Percentiles rank a stretch among this genome's conserved stretches.
phyloP scores from a whole-genome alignment of 2,329 filamentous ascomycete species.

The Diplodia mutila region DNA sequence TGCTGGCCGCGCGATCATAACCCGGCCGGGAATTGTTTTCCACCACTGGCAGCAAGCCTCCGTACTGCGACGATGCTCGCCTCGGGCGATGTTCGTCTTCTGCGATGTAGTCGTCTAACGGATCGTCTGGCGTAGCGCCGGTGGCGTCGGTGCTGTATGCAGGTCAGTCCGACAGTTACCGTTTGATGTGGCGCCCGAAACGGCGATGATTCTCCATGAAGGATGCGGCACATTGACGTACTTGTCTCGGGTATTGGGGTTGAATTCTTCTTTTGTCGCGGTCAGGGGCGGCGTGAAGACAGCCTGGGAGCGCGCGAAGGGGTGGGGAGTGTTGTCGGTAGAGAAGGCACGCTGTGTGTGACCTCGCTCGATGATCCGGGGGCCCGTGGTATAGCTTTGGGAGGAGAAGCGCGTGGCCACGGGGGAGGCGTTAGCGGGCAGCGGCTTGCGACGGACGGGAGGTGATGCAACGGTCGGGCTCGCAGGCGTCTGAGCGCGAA shows the following conservation, averaged over 20 bases:
- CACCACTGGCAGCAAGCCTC: constrained; percentile 28
- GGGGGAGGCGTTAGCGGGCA: constrained; percentile 56
- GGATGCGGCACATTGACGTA: constrained; percentile 31
- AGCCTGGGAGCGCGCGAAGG: constrained; percentile 34
- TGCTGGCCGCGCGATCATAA: constrained; percentile 44
- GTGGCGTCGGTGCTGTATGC: constrained; percentile 30
- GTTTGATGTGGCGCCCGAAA: constrained; percentile 10
- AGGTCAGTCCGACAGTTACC: constrained; percentile 5
- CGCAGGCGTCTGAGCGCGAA: constrained; percentile 47
- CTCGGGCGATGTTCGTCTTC: constrained; percentile 28
- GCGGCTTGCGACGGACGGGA: constrained; percentile 57
- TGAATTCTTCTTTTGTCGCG: constrained; percentile 31
- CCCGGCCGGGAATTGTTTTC: constrained; percentile 32
- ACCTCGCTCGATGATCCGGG: constrained; percentile 33
- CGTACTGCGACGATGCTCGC: constrained; percentile 21
- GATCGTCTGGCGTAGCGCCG: constrained; percentile 32
- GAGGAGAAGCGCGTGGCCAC: constrained; percentile 49
- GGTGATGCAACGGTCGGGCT: constrained; percentile 45
- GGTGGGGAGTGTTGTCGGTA: constrained; percentile 36
- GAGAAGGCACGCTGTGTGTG: constrained; percentile 34
- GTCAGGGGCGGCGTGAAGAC: constrained; percentile 37
- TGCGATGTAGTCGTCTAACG: constrained; percentile 32
- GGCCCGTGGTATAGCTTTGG: constrained; percentile 48
- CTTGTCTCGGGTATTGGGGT: constrained; percentile 45
- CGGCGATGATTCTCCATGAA: neutral